Percentiles rank a stretch among this genome's conserved stretches.
Evolutionary conservation across 441 rosid species (phyloP).

Genomic region (Adansonia gregorii): DNA sequence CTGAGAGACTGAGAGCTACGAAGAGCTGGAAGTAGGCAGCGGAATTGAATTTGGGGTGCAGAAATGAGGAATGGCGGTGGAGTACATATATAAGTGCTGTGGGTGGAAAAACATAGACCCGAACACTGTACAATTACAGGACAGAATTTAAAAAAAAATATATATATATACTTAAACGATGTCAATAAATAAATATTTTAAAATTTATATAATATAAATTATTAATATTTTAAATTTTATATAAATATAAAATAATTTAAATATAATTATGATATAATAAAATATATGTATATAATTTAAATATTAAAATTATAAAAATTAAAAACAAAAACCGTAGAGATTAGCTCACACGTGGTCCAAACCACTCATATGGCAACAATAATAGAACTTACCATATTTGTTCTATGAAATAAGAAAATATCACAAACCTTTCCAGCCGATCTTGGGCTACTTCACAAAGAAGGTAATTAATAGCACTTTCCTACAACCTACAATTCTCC

Average conservation of each 20-base stretch:
- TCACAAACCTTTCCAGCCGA: slow-evolving; percentile 1
- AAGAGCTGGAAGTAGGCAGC: background rate
- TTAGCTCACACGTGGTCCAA: slow-evolving; percentile 19
- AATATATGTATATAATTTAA: too few relatives aligned
- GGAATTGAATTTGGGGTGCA: slow-evolving; percentile 3
- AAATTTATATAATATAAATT: too few relatives aligned
- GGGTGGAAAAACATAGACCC: too few relatives aligned
- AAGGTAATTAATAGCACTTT: background rate
- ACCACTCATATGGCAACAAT: background rate
- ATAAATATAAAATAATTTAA: too few relatives aligned
- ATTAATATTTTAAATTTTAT: too few relatives aligned
- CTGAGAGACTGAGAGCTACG: background rate
- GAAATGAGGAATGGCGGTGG: background rate
- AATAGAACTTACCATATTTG: background rate
- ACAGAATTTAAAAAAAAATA: too few relatives aligned
- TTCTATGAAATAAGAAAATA: background rate
- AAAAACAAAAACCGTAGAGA: too few relatives aligned
- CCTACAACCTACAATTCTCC: background rate
- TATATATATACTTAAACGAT: too few relatives aligned
- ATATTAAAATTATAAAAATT: too few relatives aligned
- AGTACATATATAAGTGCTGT: slow-evolving; percentile 20
- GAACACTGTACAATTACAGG: too few relatives aligned
- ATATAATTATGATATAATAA: too few relatives aligned
- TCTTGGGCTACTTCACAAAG: background rate
- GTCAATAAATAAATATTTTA: too few relatives aligned